Evolutionary conservation across 83 land plant genomes (phyloP), one percentile per base, ranked within the genome.

Genomic region (Picea engelmannii): DNA sequence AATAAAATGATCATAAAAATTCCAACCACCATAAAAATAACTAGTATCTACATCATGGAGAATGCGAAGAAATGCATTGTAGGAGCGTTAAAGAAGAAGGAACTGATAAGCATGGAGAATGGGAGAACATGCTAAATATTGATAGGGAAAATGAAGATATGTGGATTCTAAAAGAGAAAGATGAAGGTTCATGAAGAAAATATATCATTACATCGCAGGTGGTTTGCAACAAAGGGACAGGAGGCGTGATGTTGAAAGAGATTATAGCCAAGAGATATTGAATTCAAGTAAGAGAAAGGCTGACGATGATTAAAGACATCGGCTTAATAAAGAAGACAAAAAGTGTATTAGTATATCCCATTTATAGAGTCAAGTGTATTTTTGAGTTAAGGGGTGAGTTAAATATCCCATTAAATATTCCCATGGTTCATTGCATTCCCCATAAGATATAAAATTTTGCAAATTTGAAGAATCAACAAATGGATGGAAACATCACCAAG

Each of bases 141-240:
- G 89, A 86, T 87, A 86, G 40, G 70, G 83, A 88, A 81, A 91
- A 80, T 79, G 94, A 87, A 23, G 92, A 92, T 75, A 67, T 73
- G 15, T 86, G 85, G 66, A 79, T 80, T 18, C 87, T 86, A 80
- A 85, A 81, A 25, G 66, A 55, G 21, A 90, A 90, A 81, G 86
- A 83, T 79, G 95, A 91, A 76, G 89, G 89, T 40, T 6, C 81
- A 16, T 81, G 88, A 80, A 89, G 85, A 79, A 83, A 82, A 35
- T 84, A 85, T 15, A 78, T 76, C 63, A 78, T 38, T 77, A 24
- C 27, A 55, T 87, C 83, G 67, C 89, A 88, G 27, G 77, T 24
- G 88, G 84, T 59, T 79, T 80, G 12, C 88, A 85, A 76, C 81
- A 86, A 18, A 83, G 88, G 64, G 66, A 66, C 61, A 86, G 85